These are phyloP conservation scores for Hebeloma cylindrosporum DNA, from an alignment of 768 basidiomycete genomes.

Conservation along the genomic window DNA sequence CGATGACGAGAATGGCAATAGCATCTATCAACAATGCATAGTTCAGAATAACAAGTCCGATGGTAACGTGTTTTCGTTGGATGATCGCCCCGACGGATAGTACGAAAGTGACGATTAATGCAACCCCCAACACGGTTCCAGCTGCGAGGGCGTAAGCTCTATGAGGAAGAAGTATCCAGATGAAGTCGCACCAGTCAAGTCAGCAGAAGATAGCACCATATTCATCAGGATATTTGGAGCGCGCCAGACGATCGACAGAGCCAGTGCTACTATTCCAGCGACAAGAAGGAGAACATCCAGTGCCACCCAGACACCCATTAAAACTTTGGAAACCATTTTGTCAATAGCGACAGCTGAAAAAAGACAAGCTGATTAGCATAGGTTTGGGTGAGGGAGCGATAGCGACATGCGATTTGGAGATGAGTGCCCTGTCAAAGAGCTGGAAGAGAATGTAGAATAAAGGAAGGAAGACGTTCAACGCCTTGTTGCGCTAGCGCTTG, in stretches of 20 bases:
- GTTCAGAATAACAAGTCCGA: conserved; percentile 75
- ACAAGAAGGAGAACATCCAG: conserved; percentile 69
- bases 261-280: conserved; percentile 65
- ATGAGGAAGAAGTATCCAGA: conserved; percentile 1
- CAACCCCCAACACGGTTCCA: conserved; percentile 67
- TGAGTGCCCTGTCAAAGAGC: conserved; percentile 52
- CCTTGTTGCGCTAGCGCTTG: conserved; percentile 50
- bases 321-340: conserved; percentile 72
- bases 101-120: conserved; percentile 64
- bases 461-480: conserved; percentile 69
- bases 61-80: conserved; percentile 66
- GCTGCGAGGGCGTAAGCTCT: conserved; percentile 39
- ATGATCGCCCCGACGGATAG: conserved; percentile 72
- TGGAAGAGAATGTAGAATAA: conserved; percentile 31
- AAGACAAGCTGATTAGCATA: conserved; percentile 22
- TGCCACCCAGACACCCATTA: conserved; percentile 72
- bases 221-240: conserved; percentile 69
- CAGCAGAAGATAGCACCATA: conserved; percentile 57
- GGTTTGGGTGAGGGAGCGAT: conserved; percentile 11
- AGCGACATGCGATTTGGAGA: conserved; percentile 1
- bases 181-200: conserved; percentile 66
- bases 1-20: conserved; percentile 59
- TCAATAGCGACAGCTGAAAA: too few species aligned
- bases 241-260: conserved; percentile 72
- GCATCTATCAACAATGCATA: conserved; percentile 69